These are phyloP conservation scores for Rhodotorula taiwanensis DNA, from an alignment of 768 basidiomycete genomes.

Conservation along the genomic window DNA sequence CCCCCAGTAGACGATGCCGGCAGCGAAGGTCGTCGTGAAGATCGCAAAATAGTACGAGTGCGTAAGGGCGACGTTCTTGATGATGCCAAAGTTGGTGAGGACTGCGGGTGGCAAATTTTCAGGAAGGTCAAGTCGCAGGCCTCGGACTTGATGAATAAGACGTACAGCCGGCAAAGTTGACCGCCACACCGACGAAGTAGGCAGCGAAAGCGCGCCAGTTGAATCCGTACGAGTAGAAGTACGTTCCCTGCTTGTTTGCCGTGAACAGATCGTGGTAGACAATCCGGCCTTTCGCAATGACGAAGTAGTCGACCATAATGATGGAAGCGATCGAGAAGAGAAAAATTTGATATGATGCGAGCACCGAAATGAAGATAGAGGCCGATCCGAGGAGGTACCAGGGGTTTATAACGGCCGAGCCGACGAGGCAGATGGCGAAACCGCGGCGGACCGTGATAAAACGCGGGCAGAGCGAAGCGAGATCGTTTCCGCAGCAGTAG, in stretches of 20 bases:
- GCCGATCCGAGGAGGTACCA: constrained; percentile 40
- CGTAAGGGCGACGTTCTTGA: not conserved
- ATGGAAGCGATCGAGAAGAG: constrained; percentile 35
- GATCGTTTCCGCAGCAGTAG: constrained; percentile 40
- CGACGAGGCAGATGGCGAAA: constrained; percentile 35
- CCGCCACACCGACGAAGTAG: constrained; percentile 13
- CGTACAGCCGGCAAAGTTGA: constrained; percentile 6
- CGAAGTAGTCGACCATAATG: constrained; percentile 39
- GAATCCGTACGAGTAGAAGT: constrained; percentile 17
- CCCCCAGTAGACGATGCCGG: constrained; percentile 8
- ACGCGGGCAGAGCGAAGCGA: constrained; percentile 36
- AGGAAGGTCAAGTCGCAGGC: not conserved
- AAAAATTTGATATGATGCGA: constrained; percentile 33
- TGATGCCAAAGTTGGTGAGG: constrained; percentile 17
- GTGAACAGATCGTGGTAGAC: constrained; percentile 10
- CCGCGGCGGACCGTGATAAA: constrained; percentile 39
- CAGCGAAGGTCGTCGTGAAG: constrained; percentile 9
- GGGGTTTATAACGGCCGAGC: not conserved
- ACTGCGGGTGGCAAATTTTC: no score
- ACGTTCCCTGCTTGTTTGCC: not conserved
- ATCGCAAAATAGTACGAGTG: constrained; percentile 19
- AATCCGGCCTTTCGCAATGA: constrained; percentile 24
- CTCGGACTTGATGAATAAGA: not conserved
- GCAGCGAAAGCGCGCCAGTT: constrained; percentile 16
- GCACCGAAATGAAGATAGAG: constrained; percentile 37